Base-by-base conservation (phyloP, 2,329 filamentous ascomycete genomes). In the Phoma herbarum region DNA sequence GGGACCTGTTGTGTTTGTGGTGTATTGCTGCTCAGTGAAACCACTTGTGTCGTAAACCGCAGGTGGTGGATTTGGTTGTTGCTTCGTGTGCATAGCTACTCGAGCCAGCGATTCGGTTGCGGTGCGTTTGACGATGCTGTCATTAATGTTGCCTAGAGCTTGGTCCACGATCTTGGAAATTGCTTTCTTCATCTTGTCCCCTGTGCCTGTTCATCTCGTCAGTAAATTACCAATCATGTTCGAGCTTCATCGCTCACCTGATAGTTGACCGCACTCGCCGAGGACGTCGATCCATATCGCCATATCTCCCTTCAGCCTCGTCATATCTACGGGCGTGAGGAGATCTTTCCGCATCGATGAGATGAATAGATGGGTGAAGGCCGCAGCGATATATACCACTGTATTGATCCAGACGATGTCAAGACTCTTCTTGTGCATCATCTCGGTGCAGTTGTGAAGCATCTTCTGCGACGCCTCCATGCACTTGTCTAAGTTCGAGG, bases 331-430 rank as follows among this genome's bases (percentile, higher is more conserved):
- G 0, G 81, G 77, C 0, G 84, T 86, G 11, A 86, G 85, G 10
- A 85, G 81, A 47, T 86, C 85, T 28, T 88, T 83, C 46, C 88
- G 84, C 70, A 92, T 85, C 80, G 87, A 91, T 54, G 88, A 84
- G 1, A 86, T 85, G 45, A 90, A 91, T 0, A 94, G 78, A 14
- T 85, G 88, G 0, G 89, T 90, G 66, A 92, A 91, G 56, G 91
- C 88, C 25, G 89, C 89, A 42, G 89, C 86, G 12, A 91, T 83
- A 69, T 91, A 92, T 6, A 91, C 84, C 0, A 90, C 88, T 47
- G 87, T 83, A 46, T 89, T 88, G 67, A 91, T 90, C 90, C 90
- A 93, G 1, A 90, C 92, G 1, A 89, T 91, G 69, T 94, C 91
- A 4, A 93, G 78, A 43, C 86, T 87, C 69, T 89, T 90, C 57